Evolutionary conservation across 805 yeast species (phyloP), one percentile per base, ranked within the genome.

Genomic region (Candida mattraensis): DNA sequence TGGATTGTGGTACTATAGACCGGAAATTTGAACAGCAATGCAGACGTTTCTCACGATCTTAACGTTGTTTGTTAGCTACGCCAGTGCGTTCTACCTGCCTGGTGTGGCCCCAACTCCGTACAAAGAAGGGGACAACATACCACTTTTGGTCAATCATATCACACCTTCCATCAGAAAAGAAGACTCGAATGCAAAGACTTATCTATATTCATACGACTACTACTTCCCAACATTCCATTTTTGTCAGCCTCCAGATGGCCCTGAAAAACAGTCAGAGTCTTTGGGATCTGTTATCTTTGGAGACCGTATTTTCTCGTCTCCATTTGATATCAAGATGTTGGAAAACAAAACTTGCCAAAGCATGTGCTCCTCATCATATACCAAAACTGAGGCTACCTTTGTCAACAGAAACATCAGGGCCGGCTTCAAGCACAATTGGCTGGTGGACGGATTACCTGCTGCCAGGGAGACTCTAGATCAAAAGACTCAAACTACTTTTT

Each of bases 41-140:
- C 30, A 37, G 33, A 29, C 28, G 14, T 22, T 37, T 21, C 15
- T 31, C 17, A 23, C 26, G 22, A 35, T 35, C 18, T 24, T 29
- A 20, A n/a, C 42, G 24, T 28, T 42, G 6, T 38, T 29, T 12
- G 21, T 33, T 13, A 35, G 39, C 18, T 35, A 26, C 12, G 59
- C 62, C 13, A 37, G 45, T 33, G 95, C 82, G 2, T 91, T 93
- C 64, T 91, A 93, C 57, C 69, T 93, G 37, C 98, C 98, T 0
- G 98, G 98, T 7, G 93, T 88, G 16, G 96, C 98, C 0, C 98
- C 99, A 13, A 85, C 94, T 1, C 83, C 91, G 33, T 93, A 91
- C 56, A 67, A 72, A 29, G 70, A 75, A 41, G 87, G 81, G 33
- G 94, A 89, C 35, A 48, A 54, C 3, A 80, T 93, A 32, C 87